These are phyloP conservation scores for Wallacemonas sp. DNA, from an alignment of 208 protist species.

Conservation along the genomic window DNA sequence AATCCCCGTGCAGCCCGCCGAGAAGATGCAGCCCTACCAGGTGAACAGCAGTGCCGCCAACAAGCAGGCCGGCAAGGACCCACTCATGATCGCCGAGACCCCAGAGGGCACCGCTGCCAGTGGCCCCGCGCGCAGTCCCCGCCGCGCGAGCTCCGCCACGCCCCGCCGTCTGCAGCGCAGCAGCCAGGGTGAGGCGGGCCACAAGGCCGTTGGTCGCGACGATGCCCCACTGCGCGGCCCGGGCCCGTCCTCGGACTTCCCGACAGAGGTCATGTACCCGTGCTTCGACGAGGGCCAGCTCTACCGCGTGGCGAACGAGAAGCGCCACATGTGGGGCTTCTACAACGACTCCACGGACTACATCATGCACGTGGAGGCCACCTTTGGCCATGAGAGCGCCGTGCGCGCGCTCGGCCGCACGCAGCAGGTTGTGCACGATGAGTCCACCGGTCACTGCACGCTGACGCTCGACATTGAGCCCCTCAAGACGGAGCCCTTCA, in stretches of 20 bases:
- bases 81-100: constrained; percentile 7
- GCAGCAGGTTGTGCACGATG: constrained; percentile 31
- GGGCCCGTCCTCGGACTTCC: constrained; percentile 42
- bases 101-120: not conserved
- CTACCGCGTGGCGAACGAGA: constrained; percentile 70
- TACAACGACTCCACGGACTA: constrained; percentile 81
- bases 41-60: constrained; percentile 9
- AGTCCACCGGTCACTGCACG: constrained; percentile 45
- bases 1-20: not conserved
- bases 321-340: constrained; percentile 64
- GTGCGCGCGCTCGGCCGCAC: constrained; percentile 50
- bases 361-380: constrained; percentile 58
- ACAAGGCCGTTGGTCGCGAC: not conserved
- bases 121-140: constrained; percentile 1
- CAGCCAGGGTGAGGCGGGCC: constrained; percentile 4
- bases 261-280: constrained; percentile 45
- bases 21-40: constrained; percentile 12
- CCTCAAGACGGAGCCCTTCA: constrained; percentile 63
- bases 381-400: constrained; percentile 63
- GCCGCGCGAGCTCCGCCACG: constrained; percentile 6
- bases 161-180: constrained; percentile 13
- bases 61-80: constrained; percentile 13
- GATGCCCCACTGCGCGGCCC: constrained; percentile 19
- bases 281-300: constrained; percentile 79
- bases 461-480: constrained; percentile 50